Conservation (phyloP, 495 filamentous ascomycete genomes). For the Ramalina peruviana region DNA sequence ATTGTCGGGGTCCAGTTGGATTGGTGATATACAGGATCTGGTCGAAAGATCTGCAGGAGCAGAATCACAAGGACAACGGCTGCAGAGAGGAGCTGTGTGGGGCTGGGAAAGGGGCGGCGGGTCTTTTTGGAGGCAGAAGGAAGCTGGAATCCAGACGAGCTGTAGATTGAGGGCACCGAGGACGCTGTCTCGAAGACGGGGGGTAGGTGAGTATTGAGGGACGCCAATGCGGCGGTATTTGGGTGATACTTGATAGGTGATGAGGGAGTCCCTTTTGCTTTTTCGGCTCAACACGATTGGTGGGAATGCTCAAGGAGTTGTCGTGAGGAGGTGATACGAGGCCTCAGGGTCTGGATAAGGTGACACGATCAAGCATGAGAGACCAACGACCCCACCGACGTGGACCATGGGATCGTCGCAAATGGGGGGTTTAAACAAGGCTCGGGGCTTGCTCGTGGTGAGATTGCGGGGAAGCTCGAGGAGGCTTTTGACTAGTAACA, state of each 20-base stretch:
- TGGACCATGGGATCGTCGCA: no score
- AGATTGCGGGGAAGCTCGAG: no score
- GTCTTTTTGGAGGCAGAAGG: conserved; percentile 5
- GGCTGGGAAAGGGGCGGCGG: conserved; percentile 3
- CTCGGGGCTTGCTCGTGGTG: no score
- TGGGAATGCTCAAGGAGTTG: no score
- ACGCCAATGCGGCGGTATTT: conserved; percentile 16
- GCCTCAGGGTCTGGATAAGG: no score
- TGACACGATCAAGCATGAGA: no score
- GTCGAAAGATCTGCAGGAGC: conserved; percentile 7
- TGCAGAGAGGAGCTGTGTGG: conserved; percentile 12
- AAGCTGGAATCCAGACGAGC: conserved; percentile 1
- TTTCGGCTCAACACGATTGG: no score
- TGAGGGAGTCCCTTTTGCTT: not conserved
- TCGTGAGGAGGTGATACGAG: no score
- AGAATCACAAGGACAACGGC: conserved; percentile 11
- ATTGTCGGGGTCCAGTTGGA: not conserved
- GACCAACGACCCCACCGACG: no score
- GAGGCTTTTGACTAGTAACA: no score
- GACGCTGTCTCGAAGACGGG: conserved; percentile 11
- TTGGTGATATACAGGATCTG: not conserved
- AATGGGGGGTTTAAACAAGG: no score
- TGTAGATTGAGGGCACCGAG: conserved; percentile 2
- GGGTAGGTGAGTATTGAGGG: conserved; percentile 7
- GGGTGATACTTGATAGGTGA: not conserved